These are phyloP conservation scores for Leccinum ochraceum DNA, from an alignment of 768 basidiomycete species.

Conservation along the genomic window DNA sequence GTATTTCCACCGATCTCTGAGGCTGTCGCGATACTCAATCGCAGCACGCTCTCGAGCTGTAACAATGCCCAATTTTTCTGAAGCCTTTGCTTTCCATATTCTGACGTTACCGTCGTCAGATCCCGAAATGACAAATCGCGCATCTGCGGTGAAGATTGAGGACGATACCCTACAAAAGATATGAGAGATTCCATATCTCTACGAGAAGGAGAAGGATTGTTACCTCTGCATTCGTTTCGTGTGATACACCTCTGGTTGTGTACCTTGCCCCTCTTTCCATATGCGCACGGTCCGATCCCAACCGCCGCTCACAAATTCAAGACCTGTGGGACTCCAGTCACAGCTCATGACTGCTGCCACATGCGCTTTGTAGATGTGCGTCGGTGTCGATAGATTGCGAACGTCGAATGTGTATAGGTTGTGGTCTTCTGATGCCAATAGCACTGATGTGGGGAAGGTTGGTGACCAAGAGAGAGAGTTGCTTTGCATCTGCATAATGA, in stretches of 20 bases:
- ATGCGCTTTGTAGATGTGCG: conserved; percentile 95
- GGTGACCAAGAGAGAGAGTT: conserved; percentile 96
- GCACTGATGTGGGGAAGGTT: conserved; percentile 85
- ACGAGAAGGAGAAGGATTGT: conserved; percentile 32
- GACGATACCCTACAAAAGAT: conserved; percentile 69
- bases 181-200: background rate
- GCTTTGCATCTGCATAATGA: conserved; percentile 92
- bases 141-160: conserved; percentile 84
- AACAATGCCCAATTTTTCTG: conserved; percentile 88
- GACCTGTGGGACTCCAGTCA: conserved; percentile 96
- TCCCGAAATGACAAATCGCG: conserved; percentile 86
- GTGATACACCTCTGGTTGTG: conserved; percentile 88
- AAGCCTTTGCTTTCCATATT: conserved; percentile 93
- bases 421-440: conserved; percentile 98
- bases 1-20: conserved; percentile 87
- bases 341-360: conserved; percentile 96
- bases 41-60: conserved; percentile 88
- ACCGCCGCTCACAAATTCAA: conserved; percentile 93
- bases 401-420: conserved; percentile 98
- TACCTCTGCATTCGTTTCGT: conserved; percentile 99
- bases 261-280: conserved; percentile 87
- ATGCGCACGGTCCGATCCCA: conserved; percentile 95
- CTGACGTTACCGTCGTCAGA: conserved; percentile 96
- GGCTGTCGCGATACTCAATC: conserved; percentile 88
- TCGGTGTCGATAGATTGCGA: conserved; percentile 76